Conservation (phyloP, 129 eudicot species). For the Tagetes patula region DNA sequence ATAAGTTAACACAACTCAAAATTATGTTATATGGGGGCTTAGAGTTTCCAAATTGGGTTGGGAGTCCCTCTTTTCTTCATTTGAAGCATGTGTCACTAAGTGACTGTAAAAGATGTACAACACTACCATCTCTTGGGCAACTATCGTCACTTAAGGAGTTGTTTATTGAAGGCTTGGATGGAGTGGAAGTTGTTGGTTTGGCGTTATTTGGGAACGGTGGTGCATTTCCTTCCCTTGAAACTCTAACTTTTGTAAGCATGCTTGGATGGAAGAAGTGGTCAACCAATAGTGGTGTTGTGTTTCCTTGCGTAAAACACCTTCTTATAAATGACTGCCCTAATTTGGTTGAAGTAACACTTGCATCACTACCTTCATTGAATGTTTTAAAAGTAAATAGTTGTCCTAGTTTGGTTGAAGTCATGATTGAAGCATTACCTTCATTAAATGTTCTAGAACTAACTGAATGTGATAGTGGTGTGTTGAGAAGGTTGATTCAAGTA, state of each 20-base stretch:
- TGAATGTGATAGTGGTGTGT: constrained; percentile 1
- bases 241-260: constrained; percentile 32
- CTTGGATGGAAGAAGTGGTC: constrained; percentile 38
- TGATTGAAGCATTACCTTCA: constrained; percentile 15
- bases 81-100: not conserved
- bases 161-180: constrained; percentile 10
- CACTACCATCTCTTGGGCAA: constrained; percentile 39
- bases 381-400: not conserved
- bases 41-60: constrained; percentile 32
- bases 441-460: not conserved
- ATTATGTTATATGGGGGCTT: constrained; percentile 30
- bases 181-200: constrained; percentile 31
- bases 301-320: constrained; percentile 10
- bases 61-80: not conserved
- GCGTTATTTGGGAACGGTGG: constrained; percentile 11
- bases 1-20: constrained; percentile 20
- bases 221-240: constrained; percentile 41
- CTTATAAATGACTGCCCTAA: not conserved
- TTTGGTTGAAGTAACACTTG: constrained; percentile 10
- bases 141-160: constrained; percentile 39
- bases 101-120: constrained; percentile 7
- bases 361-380: constrained; percentile 6
- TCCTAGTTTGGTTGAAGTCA: constrained; percentile 1
- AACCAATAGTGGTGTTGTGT: not conserved
- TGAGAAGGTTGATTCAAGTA: constrained; percentile 14